Base-by-base conservation (phyloP, 495 filamentous ascomycete species). In the Chaetomium tenue region DNA sequence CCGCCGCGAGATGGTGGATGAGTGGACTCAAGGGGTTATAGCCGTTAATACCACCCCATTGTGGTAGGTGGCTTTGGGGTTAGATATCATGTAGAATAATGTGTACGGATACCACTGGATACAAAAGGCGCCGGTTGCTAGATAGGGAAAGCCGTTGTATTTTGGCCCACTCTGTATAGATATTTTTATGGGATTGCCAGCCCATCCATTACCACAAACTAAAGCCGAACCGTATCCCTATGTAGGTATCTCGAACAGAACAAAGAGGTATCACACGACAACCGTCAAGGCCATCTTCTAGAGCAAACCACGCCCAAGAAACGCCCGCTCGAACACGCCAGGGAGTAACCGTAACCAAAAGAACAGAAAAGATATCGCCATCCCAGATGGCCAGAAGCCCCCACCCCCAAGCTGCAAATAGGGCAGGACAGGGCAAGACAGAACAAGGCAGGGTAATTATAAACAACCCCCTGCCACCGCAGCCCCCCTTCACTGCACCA, bases 1-100 rank as follows among this genome's bases (percentile, higher is more conserved):
- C 73, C 69, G 77, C 33, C 73, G 81, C 52, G 73, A 79, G 48
- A 68, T 85, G 46, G 58, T 54, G 58, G 71, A 71, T 28, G 60
- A 44, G 15, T 63, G 62, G 63, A 71, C 63, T 3, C 63, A 66
- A 30, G 60, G 68, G 59, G 33, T 40, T 12, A 44, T 65, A 46
- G 66, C 74, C 46, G 72, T 84, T 8, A 75, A 83, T 67, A 72
- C 75, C 37, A 76, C 80, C 28, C 70, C 81, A 47, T 66, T 86
- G 46, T 84, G 81, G 83, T 85, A 70, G 75, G 28, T 6, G 16
- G 46, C 8, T 12, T 6, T 6, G 46, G 18, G 46, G 40, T 9
- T 5, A 11, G 39, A 12, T 40, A 44, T 18, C 12, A 28, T 26
- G 50, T 52, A 52, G 23, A 52, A 44, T 44, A 18, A 18, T 15